phyloP scores from a whole-genome alignment of 805 yeast species.

The Brettanomyces sp. region DNA sequence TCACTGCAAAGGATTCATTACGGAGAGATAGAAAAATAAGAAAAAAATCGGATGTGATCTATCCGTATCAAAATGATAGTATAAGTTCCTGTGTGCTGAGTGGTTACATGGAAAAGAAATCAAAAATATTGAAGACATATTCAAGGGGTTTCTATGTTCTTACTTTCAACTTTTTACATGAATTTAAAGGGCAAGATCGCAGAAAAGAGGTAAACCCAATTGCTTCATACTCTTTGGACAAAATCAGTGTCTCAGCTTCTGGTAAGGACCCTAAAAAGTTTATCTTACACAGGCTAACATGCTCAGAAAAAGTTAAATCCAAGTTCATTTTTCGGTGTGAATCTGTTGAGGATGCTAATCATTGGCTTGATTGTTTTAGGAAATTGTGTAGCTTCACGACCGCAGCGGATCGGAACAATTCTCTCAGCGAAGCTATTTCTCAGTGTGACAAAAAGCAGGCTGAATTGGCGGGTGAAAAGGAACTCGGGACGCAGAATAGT shows the following conservation, averaged over 20 bases:
- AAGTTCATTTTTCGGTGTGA: slow-evolving; percentile 34
- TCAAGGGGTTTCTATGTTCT: slow-evolving; percentile 56
- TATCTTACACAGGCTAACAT: slow-evolving; percentile 25
- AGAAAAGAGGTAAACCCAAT: slow-evolving; percentile 42
- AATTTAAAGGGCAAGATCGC: slow-evolving; percentile 49
- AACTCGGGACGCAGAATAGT: too few relatives aligned
- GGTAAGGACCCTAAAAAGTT: slow-evolving; percentile 29
- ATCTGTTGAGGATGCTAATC: slow-evolving; percentile 31
- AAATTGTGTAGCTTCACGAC: slow-evolving; percentile 40
- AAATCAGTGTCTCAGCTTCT: slow-evolving; percentile 23
- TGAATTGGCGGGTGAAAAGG: background rate
- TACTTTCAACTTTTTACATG: slow-evolving; percentile 60
- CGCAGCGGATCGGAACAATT: slow-evolving; percentile 41
- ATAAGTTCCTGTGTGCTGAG: slow-evolving; percentile 46
- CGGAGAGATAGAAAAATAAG: slow-evolving; percentile 28
- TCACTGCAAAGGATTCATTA: slow-evolving; percentile 23
- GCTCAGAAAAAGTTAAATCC: slow-evolving; percentile 15
- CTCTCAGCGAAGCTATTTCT: slow-evolving; percentile 23
- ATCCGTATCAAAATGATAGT: slow-evolving; percentile 44
- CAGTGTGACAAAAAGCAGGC: slow-evolving; percentile 3
- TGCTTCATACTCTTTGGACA: slow-evolving; percentile 31
- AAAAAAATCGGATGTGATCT: slow-evolving; percentile 40
- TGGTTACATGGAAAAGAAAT: slow-evolving; percentile 51
- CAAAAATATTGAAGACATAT: slow-evolving; percentile 52
- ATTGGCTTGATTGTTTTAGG: slow-evolving; percentile 48